phyloP scores from a whole-genome alignment of 352 stramenopile genomes.

The Halophytophthora polymorphica region DNA sequence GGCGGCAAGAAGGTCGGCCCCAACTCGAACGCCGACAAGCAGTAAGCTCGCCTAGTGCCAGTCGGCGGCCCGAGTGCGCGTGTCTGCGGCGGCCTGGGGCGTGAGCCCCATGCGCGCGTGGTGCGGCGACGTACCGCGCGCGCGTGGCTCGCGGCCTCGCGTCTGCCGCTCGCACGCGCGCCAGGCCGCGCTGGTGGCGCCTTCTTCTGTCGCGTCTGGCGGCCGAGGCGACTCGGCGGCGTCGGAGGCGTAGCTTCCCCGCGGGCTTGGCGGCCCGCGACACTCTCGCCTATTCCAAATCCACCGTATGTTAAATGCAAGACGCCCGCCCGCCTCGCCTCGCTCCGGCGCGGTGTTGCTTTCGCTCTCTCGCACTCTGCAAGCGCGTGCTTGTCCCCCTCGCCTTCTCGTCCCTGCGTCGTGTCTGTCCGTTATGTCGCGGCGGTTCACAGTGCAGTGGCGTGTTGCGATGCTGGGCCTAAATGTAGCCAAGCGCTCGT shows the following conservation, averaged over 20 bases:
- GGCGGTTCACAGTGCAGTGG: too few species aligned
- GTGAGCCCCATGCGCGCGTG: too few species aligned
- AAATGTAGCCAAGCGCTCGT: constrained; percentile 7
- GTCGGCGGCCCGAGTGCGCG: too few species aligned
- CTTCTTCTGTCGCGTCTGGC: constrained; percentile 22
- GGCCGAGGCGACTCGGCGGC: constrained; percentile 16
- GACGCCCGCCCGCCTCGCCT: constrained; percentile 30
- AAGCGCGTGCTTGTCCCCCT: too few species aligned
- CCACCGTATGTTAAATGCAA: constrained; percentile 46
- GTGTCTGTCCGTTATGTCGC: too few species aligned
- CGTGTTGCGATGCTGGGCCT: constrained; percentile 2
- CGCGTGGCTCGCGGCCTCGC: constrained; percentile 15
- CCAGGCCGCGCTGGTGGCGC: constrained; percentile 8
- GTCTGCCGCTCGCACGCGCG: constrained; percentile 9
- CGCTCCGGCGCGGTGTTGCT: constrained; percentile 21
- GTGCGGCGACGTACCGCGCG: too few species aligned
- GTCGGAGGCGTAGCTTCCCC: constrained; percentile 27
- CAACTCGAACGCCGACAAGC: constrained; percentile 98
- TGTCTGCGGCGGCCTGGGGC: too few species aligned
- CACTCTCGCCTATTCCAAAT: constrained; percentile 51
- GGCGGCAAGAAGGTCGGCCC: constrained; percentile 97
- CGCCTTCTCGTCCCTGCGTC: too few species aligned
- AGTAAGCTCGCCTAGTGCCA: constrained; percentile 31
- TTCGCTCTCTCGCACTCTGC: constrained; percentile 22
- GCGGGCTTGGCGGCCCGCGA: constrained; percentile 12